These are phyloP conservation scores for Oldenlandia corymbosa DNA, from an alignment of 257 asterid genomes.

Conservation along the genomic window DNA sequence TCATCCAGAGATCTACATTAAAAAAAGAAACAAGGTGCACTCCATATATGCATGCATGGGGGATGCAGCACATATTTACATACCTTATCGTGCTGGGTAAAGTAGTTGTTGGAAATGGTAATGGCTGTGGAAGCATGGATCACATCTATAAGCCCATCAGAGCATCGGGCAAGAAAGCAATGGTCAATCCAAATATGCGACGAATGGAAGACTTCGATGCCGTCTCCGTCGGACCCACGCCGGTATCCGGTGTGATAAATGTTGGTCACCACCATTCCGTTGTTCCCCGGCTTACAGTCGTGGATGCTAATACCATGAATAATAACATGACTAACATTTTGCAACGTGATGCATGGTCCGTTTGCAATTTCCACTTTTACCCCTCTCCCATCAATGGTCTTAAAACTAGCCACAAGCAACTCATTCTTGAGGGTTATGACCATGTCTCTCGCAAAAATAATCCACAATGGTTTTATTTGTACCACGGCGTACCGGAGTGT, in stretches of 20 bases:
- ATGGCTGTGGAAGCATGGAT: slow-evolving; percentile 72
- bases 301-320: slow-evolving; percentile 75
- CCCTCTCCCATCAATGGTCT: slow-evolving; percentile 94
- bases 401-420: slow-evolving; percentile 62
- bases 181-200: slow-evolving; percentile 76
- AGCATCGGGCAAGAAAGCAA: slow-evolving; percentile 52
- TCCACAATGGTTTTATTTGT: slow-evolving; percentile 67
- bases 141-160: slow-evolving; percentile 74
- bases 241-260: slow-evolving; percentile 53
- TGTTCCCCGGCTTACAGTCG: slow-evolving; percentile 65
- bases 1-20: no score
- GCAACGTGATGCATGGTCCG: slow-evolving; percentile 80
- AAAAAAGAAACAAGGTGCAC: no score
- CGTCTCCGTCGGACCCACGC: slow-evolving; percentile 72
- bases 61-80: slow-evolving; percentile 1
- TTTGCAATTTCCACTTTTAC: slow-evolving; percentile 68
- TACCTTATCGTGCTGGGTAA: slow-evolving; percentile 83
- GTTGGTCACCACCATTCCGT: slow-evolving; percentile 50
- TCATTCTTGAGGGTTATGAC: slow-evolving; percentile 54
- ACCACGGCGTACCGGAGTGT: slow-evolving; percentile 73
- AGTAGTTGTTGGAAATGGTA: slow-evolving; percentile 80
- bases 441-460: slow-evolving; percentile 51
- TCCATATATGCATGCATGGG: no score
- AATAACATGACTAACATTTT: slow-evolving; percentile 48
- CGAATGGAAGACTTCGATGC: slow-evolving; percentile 49